Evolutionary conservation across 768 basidiomycete genomes (phyloP).

Genomic region (Gyrodon lividus): DNA sequence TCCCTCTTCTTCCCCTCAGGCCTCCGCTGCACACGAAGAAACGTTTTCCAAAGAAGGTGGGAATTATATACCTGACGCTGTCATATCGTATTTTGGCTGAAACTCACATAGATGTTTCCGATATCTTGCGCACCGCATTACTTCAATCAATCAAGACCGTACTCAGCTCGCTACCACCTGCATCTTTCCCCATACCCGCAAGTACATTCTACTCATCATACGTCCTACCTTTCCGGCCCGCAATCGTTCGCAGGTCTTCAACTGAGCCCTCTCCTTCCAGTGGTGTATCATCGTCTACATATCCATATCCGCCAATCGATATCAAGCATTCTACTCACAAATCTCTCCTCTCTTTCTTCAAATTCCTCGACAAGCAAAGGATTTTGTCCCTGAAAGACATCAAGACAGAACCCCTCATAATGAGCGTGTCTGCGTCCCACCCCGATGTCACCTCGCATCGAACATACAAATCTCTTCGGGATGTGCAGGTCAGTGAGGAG

Average conservation of each 20-base stretch:
- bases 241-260: slow-evolving; percentile 36
- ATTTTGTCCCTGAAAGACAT: slow-evolving; percentile 69
- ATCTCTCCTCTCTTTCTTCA: slow-evolving; percentile 79
- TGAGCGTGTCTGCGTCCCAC: slow-evolving; percentile 55
- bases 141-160: slow-evolving; percentile 62
- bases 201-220: slow-evolving; percentile 74
- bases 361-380: slow-evolving; percentile 68
- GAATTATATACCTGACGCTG: background rate
- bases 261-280: slow-evolving; percentile 10
- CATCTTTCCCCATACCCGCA: slow-evolving; percentile 72
- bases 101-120: slow-evolving; percentile 22
- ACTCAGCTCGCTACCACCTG: slow-evolving; percentile 44
- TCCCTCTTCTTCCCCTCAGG: slow-evolving; percentile 3
- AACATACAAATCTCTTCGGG: slow-evolving; percentile 58
- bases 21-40: slow-evolving; percentile 10
- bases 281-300: slow-evolving; percentile 28
- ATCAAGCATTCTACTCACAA: slow-evolving; percentile 82
- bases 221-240: slow-evolving; percentile 78
- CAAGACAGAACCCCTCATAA: slow-evolving; percentile 52
- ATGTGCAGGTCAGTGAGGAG: slow-evolving; percentile 61
- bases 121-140: slow-evolving; percentile 57
- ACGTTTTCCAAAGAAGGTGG: slow-evolving; percentile 31
- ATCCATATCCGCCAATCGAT: slow-evolving; percentile 50
- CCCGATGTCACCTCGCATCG: slow-evolving; percentile 52
- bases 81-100: background rate